Conservation (phyloP, 495 filamentous ascomycete genomes). For the Daldinia vernicosa region DNA sequence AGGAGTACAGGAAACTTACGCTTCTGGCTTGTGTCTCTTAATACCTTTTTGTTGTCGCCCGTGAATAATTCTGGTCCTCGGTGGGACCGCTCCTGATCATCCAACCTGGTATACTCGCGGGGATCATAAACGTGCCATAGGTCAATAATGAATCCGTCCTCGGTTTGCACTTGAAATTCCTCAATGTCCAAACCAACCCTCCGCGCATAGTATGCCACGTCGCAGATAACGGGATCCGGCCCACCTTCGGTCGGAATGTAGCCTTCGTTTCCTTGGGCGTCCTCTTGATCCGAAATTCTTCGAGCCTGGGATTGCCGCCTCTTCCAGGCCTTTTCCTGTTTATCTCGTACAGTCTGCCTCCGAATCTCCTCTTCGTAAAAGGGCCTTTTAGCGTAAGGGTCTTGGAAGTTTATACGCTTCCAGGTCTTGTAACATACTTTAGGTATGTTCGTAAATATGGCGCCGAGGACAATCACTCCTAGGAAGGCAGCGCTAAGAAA, state of each 20-base stretch:
- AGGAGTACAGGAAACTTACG: slow-evolving; percentile 87
- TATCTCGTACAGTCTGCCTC: slow-evolving; percentile 60
- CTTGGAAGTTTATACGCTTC: slow-evolving; percentile 59
- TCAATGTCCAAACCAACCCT: slow-evolving; percentile 90
- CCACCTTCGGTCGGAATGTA: slow-evolving; percentile 81
- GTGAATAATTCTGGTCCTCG: slow-evolving; percentile 55
- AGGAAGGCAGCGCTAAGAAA: slow-evolving; percentile 81
- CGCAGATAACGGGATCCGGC: slow-evolving; percentile 76
- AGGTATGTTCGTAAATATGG: slow-evolving; percentile 69
- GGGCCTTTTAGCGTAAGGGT: slow-evolving; percentile 67
- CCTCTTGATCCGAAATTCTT: slow-evolving; percentile 48
- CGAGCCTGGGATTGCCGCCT: slow-evolving; percentile 49
- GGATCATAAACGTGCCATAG: slow-evolving; percentile 94
- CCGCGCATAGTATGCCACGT: slow-evolving; percentile 87
- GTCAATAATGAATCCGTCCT: slow-evolving; percentile 91
- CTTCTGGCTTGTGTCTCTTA: slow-evolving; percentile 47
- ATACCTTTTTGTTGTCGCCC: slow-evolving; percentile 23
- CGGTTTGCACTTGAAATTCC: slow-evolving; percentile 84
- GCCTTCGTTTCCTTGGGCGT: slow-evolving; percentile 57
- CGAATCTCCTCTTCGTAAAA: slow-evolving; percentile 75
- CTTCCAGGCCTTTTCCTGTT: slow-evolving; percentile 70
- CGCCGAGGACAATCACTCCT: slow-evolving; percentile 75
- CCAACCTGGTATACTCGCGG: slow-evolving; percentile 65
- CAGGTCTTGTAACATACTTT: slow-evolving; percentile 56
- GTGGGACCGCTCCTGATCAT: slow-evolving; percentile 50